Base-by-base conservation (phyloP, 2,329 filamentous ascomycete genomes). In the Bertia moriformis region DNA sequence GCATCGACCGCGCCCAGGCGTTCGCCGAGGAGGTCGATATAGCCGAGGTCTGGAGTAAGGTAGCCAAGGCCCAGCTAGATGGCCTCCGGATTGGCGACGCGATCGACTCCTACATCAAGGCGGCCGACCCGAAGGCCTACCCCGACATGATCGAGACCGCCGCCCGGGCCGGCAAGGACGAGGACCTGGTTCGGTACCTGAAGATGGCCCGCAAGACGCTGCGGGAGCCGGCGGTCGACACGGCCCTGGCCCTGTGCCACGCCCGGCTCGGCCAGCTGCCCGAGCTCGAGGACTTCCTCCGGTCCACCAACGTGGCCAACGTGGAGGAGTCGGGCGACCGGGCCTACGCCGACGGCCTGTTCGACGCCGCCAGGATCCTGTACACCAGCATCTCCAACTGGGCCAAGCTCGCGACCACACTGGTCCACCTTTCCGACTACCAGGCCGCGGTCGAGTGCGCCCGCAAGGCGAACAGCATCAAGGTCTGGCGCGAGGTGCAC, bases 401-500 rank as follows among this genome's bases (percentile, higher is more conserved):
- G 91, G 89, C 89, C 41, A 98, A 98, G 69, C 78, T 98, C 51
- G 88, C 91, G 12, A 96, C 91, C 10, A 98, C 91, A 10, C 74
- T 96, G 44, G 91, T 98, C 14, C 87, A 96, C 59, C 77, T 98
- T 4, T 82, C 80, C 46, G 91, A 98, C 50, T 96, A 98, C 66
- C 93, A 98, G 62, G 86, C 86, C 49, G 91, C 91, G 36, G 91
- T 98, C 32, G 91, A 98, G 59, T 95, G 87, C 53, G 91, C 93
- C 19, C 84, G 91, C 57, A 96, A 98, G 66, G 91, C 91, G 51
- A 98, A 96, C 70, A 96, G 86, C 61, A 88, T 95, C 62, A 95
- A 93, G 68, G 91, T 98, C 39, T 98, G 91, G 91, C 93, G 91
- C 63, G 85, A 98, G 62, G 91, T 98, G 49, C 93, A 96, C 63